These are phyloP conservation scores for Kwoniella pini DNA, from an alignment of 768 basidiomycete species.

Conservation along the genomic window DNA sequence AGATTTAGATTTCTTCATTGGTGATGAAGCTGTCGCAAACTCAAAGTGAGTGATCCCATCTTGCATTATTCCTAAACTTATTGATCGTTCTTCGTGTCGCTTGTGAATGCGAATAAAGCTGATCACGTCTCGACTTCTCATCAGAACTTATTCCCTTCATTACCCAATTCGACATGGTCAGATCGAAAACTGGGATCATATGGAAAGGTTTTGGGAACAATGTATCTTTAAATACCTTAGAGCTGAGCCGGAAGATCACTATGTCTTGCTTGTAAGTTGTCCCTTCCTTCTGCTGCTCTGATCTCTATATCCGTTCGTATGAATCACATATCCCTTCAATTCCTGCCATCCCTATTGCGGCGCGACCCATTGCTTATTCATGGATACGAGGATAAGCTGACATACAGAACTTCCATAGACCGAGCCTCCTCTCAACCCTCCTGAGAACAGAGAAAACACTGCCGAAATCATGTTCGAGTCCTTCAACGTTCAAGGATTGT, in stretches of 20 bases:
- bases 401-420: constrained; percentile 62
- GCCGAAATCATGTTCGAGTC: constrained; percentile 99
- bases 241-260: constrained; percentile 98
- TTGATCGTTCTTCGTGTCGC: too few species aligned
- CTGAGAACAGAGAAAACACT: constrained; percentile 98
- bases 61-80: too few species aligned
- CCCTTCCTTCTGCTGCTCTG: background rate
- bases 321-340: too few species aligned
- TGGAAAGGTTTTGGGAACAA: constrained; percentile 99
- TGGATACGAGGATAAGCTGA: too few species aligned
- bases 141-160: constrained; percentile 80
- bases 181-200: constrained; percentile 85
- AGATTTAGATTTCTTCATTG: constrained; percentile 99
- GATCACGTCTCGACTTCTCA: background rate
- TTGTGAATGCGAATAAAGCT: background rate
- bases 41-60: constrained; percentile 61
- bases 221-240: constrained; percentile 99
- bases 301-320: too few species aligned
- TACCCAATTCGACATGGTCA: constrained; percentile 97
- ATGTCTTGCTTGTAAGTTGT: constrained; percentile 83
- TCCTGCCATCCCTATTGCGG: too few species aligned
- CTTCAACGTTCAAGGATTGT: constrained; percentile 94
- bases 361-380: too few species aligned
- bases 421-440: constrained; percentile 97
- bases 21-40: constrained; percentile 94